These are phyloP conservation scores for Fusarium xyrophilum DNA, from an alignment of 2,329 filamentous ascomycete species.

Conservation along the genomic window DNA sequence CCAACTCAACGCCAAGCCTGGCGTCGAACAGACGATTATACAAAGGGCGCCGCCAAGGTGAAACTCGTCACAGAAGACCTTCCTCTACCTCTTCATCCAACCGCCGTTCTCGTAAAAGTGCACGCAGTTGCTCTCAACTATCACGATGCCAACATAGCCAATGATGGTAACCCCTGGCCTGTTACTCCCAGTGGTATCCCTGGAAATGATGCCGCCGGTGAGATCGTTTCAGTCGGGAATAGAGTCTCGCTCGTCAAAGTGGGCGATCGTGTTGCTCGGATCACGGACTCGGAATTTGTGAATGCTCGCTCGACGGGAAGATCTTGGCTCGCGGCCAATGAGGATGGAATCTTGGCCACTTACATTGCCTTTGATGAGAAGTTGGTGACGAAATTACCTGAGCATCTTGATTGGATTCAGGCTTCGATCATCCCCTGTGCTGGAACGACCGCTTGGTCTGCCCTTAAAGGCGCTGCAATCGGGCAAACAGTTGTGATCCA, in stretches of 20 bases:
- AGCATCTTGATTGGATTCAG: constrained; percentile 47
- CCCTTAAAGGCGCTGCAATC: constrained; percentile 49
- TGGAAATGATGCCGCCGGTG: constrained; percentile 52
- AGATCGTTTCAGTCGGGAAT: constrained; percentile 49
- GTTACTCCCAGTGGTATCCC: constrained; percentile 45
- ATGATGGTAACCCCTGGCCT: constrained; percentile 51
- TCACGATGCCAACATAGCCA: constrained; percentile 47
- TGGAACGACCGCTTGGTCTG: constrained; percentile 54
- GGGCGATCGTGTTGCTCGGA: constrained; percentile 50
- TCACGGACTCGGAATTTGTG: constrained; percentile 50
- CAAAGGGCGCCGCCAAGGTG: constrained; percentile 44
- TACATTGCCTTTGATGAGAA: constrained; percentile 52
- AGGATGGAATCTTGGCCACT: constrained; percentile 52
- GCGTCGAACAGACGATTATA: constrained; percentile 42
- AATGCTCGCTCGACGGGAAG: constrained; percentile 47
- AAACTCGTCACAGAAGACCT: constrained; percentile 46
- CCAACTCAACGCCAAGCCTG: constrained; percentile 33
- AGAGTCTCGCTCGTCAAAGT: constrained; percentile 42
- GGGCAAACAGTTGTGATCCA: constrained; percentile 54
- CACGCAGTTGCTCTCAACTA: constrained; percentile 47
- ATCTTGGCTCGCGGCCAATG: constrained; percentile 53
- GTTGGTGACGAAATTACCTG: constrained; percentile 47
- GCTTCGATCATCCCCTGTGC: constrained; percentile 52
- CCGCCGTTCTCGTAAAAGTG: constrained; percentile 44
- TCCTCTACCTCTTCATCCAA: constrained; percentile 42